phyloP scores from a whole-genome alignment of 2,329 filamentous ascomycete species.

The Pyricularia sp. region DNA sequence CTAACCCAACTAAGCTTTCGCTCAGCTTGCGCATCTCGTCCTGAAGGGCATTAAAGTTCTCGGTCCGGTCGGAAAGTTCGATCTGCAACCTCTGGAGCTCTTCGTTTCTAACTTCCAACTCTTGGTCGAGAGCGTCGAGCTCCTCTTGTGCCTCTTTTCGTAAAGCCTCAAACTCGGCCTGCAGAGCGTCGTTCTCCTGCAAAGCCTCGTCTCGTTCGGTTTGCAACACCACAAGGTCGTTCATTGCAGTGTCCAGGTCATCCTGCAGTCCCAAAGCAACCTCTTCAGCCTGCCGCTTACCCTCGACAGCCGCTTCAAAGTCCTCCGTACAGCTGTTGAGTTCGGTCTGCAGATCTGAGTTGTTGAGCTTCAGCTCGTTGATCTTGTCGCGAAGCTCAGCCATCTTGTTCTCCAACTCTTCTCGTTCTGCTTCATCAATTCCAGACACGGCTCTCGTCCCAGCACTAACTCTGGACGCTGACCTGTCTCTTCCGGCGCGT shows the following conservation, averaged over 20 bases:
- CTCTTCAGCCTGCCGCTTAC: slow-evolving; percentile 51
- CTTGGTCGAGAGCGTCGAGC: slow-evolving; percentile 57
- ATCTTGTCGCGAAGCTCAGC: slow-evolving; percentile 78
- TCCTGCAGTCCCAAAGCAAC: slow-evolving; percentile 58
- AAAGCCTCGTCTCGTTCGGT: slow-evolving; percentile 68
- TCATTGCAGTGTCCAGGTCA: slow-evolving; percentile 62
- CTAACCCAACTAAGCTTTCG: slow-evolving; percentile 74
- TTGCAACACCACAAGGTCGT: slow-evolving; percentile 71
- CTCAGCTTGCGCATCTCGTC: slow-evolving; percentile 89
- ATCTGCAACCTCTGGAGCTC: slow-evolving; percentile 61
- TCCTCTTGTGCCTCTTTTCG: slow-evolving; percentile 56
- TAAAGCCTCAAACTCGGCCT: slow-evolving; percentile 51
- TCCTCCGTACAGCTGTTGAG: slow-evolving; percentile 72
- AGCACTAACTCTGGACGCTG: slow-evolving; percentile 65
- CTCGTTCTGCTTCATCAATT: slow-evolving; percentile 67
- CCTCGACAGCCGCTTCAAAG: slow-evolving; percentile 62
- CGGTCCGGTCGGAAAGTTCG: slow-evolving; percentile 66
- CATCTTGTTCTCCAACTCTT: slow-evolving; percentile 77
- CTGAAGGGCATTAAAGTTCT: slow-evolving; percentile 87
- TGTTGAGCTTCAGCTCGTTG: slow-evolving; percentile 77
- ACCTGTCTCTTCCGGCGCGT: slow-evolving; percentile 62
- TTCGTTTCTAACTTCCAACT: slow-evolving; percentile 62
- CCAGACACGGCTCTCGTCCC: slow-evolving; percentile 51
- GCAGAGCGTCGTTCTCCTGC: slow-evolving; percentile 40
- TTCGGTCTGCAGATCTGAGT: slow-evolving; percentile 79